phyloP scores from a whole-genome alignment of 306 rosid species.

The Arachis stenosperma region DNA sequence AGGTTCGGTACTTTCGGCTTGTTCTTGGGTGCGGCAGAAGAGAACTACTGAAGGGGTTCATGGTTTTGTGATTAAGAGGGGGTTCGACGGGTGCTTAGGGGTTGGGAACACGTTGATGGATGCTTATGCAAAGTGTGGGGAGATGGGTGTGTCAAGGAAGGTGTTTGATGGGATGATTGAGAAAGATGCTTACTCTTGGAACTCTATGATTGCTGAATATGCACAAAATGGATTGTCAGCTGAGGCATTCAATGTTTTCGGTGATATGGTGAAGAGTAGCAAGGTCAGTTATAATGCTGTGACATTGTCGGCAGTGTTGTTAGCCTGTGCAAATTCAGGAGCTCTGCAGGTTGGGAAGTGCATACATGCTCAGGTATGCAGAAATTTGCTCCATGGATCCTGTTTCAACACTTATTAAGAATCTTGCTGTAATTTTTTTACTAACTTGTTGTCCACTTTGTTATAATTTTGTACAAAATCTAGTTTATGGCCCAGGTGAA shows the following conservation, averaged over 20 bases:
- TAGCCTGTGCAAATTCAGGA: conserved; percentile 79
- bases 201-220: conserved; percentile 76
- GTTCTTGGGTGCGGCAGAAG: conserved; percentile 59
- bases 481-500: conserved; percentile 1
- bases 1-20: conserved; percentile 75
- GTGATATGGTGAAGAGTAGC: conserved; percentile 53
- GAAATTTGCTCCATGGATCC: conserved; percentile 18
- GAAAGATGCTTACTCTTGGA: conserved; percentile 83
- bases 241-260: conserved; percentile 68
- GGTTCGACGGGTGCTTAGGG: conserved; percentile 57
- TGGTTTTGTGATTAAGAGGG: conserved; percentile 68
- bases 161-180: conserved; percentile 75
- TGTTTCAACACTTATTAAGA: conserved; percentile 1
- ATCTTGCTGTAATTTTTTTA: conserved; percentile 21
- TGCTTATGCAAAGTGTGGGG: conserved; percentile 84
- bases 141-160: conserved; percentile 56
- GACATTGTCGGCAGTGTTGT: conserved; percentile 68
- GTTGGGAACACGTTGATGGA: conserved; percentile 88
- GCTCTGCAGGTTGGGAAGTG: conserved; percentile 76
- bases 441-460: neutral
- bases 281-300: conserved; percentile 52
- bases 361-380: conserved; percentile 73
- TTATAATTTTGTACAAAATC: conserved; percentile 22
- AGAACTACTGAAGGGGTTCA: conserved; percentile 65
- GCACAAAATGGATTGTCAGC: conserved; percentile 73